These are phyloP conservation scores for Nemania serpens DNA, from an alignment of 2,329 filamentous ascomycete genomes.

Conservation along the genomic window DNA sequence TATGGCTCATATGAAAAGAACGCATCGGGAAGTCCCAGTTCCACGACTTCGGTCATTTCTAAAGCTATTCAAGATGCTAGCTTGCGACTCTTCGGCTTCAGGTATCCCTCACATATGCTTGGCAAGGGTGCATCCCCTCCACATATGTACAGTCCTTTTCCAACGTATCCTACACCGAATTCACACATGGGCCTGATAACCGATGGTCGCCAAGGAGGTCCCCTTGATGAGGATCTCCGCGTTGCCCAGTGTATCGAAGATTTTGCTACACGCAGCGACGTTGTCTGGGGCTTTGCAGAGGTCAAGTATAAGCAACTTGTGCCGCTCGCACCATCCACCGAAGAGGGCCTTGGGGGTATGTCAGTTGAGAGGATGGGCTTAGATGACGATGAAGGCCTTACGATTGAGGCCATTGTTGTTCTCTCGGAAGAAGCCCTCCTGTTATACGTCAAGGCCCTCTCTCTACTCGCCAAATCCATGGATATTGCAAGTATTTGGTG, in stretches of 20 bases:
- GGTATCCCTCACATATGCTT: conserved; percentile 65
- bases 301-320: conserved; percentile 99
- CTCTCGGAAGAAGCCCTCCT: conserved; percentile 95
- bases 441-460: conserved; percentile 91
- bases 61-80: conserved; percentile 96
- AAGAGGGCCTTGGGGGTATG: conserved; percentile 71
- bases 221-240: conserved; percentile 77
- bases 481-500: conserved; percentile 94
- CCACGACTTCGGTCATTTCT: conserved; percentile 87
- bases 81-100: conserved; percentile 71
- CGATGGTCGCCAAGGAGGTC: conserved; percentile 63
- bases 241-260: conserved; percentile 87
- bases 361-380: conserved; percentile 55
- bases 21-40: conserved; percentile 70
- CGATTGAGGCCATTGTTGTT: conserved; percentile 80
- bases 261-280: conserved; percentile 88
- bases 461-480: conserved; percentile 90
- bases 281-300: conserved; percentile 96
- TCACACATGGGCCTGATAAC: conserved; percentile 66
- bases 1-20: conserved; percentile 83
- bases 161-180: conserved; percentile 76
- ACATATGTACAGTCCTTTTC: conserved; percentile 78
- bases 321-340: conserved; percentile 78
- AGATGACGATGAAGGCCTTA: conserved; percentile 77
- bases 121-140: conserved; percentile 73